These are phyloP conservation scores for Malania oleifera DNA, from an alignment of 164 flowering plant species.

Conservation along the genomic window DNA sequence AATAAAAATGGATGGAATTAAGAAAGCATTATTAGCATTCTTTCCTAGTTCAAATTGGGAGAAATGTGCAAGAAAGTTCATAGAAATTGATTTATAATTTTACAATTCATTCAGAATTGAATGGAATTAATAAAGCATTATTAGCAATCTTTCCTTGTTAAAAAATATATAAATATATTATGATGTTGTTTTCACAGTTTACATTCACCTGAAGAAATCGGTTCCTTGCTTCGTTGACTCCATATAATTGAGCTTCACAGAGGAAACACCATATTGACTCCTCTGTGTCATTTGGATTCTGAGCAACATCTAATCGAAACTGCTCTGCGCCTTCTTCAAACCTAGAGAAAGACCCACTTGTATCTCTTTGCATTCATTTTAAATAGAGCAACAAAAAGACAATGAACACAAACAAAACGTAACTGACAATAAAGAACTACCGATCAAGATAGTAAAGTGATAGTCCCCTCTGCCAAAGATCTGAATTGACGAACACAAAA, in stretches of 20 bases:
- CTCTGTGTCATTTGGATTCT: constrained; percentile 94
- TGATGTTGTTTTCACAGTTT: not conserved
- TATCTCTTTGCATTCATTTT: not conserved
- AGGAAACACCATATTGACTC: constrained; percentile 98
- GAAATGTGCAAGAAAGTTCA: too few species aligned
- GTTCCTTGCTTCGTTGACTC: constrained; percentile 73
- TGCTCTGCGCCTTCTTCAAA: constrained; percentile 97
- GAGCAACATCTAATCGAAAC: constrained; percentile 87
- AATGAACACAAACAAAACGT: not conserved
- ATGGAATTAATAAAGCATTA: too few species aligned
- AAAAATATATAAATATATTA: too few species aligned
- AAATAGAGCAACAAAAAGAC: not conserved
- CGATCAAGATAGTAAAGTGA: constrained; percentile 88
- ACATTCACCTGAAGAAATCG: constrained; percentile 64
- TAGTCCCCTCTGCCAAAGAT: constrained; percentile 96
- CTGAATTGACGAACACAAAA: constrained; percentile 30
- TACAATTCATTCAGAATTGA: too few species aligned
- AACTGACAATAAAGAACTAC: constrained; percentile 27
- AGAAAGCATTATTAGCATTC: too few species aligned
- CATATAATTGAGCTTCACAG: constrained; percentile 83
- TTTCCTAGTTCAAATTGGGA: too few species aligned
- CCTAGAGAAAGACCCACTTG: constrained; percentile 27
- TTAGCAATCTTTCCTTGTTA: too few species aligned
- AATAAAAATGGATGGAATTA: too few species aligned
- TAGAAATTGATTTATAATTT: too few species aligned